These are phyloP conservation scores for Xylariaceae sp. DNA, from an alignment of 2,329 filamentous ascomycete genomes.

Conservation along the genomic window DNA sequence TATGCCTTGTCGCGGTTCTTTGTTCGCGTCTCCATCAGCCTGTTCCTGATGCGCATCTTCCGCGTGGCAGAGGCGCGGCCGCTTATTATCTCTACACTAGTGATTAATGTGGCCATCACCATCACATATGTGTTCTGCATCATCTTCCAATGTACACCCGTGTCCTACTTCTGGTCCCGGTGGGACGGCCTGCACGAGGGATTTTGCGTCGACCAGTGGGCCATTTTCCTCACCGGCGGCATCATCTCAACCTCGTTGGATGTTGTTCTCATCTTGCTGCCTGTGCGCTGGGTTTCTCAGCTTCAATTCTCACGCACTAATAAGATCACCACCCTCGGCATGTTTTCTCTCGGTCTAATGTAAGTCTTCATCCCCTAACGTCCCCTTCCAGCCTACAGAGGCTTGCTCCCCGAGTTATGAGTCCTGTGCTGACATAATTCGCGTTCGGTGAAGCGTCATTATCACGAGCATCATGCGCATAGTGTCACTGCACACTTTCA, in stretches of 20 bases:
- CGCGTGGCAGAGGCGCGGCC: background rate
- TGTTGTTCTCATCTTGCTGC: slow-evolving; percentile 1
- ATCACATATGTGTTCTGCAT: slow-evolving; percentile 14
- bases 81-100: slow-evolving; percentile 7
- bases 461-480: slow-evolving; percentile 16
- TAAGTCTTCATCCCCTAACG: background rate
- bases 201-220: slow-evolving; percentile 15
- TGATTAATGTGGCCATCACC: slow-evolving; percentile 13
- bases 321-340: slow-evolving; percentile 9
- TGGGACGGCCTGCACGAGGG: slow-evolving; percentile 22
- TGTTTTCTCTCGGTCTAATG: slow-evolving; percentile 18
- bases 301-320: slow-evolving; percentile 15
- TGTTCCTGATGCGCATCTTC: slow-evolving; percentile 14
- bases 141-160: slow-evolving; percentile 21
- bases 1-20: slow-evolving; percentile 13
- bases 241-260: slow-evolving; percentile 8
- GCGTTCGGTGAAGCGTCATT: slow-evolving; percentile 6
- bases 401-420: too few relatives aligned
- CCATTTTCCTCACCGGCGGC: slow-evolving; percentile 11
- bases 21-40: slow-evolving; percentile 11
- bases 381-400: background rate
- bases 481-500: slow-evolving; percentile 11
- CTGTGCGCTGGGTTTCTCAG: slow-evolving; percentile 6
- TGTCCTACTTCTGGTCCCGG: slow-evolving; percentile 18
- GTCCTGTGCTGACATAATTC: background rate